Base-by-base conservation (phyloP, 2,329 filamentous ascomycete species). In the Ophiobolus disseminans region DNA sequence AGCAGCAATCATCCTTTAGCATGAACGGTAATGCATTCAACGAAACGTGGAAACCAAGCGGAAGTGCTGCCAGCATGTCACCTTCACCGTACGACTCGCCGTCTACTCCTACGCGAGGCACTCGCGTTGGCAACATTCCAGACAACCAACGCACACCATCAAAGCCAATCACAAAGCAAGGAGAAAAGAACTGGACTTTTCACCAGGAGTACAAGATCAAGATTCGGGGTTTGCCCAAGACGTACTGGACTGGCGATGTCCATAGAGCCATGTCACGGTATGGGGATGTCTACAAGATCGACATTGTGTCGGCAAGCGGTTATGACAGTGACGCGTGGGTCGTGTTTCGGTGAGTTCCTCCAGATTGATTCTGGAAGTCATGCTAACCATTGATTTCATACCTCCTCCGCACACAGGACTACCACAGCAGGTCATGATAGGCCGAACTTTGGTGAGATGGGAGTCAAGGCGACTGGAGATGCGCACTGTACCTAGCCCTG, bases 211-310 rank as follows among this genome's bases (percentile, higher is more conserved):
- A 19, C 9, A 70, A 68, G 37, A 36, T 68, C 22, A 63, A 35
- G 10, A 2, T 70, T 0, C 16, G 41, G 0, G 50, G 54, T 0
- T 30, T 71, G 20, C 54, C 60, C 2, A 60, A 53, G 25, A 21
- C 14, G 1, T 60, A 14, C 31, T 60, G 57, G 58, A 63, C 52
- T 1, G 52, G 50, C 20, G 54, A 65, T 9, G 44, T 68, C 3
- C 65, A 70, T 21, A 10, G 59, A 2, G 52, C 52, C 4, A 34
- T 72, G 21, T 57, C 57, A 9, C 26, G 19, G 0, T 65, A 65
- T 34, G 70, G 71, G 1, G 60, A 48, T 8, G 60, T 74, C 9
- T 31, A 56, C 14, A 62, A 53, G 36, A 66, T 75, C 31, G 66
- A 72, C 0, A 63, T 73, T 22, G 35, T 57, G 25, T 9, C 5